A percentile compares a stretch with the other conserved stretches of the same genome.
Evolutionary conservation across 2,329 filamentous ascomycete genomes (phyloP).

Genomic region (Fusarium nygamai): DNA sequence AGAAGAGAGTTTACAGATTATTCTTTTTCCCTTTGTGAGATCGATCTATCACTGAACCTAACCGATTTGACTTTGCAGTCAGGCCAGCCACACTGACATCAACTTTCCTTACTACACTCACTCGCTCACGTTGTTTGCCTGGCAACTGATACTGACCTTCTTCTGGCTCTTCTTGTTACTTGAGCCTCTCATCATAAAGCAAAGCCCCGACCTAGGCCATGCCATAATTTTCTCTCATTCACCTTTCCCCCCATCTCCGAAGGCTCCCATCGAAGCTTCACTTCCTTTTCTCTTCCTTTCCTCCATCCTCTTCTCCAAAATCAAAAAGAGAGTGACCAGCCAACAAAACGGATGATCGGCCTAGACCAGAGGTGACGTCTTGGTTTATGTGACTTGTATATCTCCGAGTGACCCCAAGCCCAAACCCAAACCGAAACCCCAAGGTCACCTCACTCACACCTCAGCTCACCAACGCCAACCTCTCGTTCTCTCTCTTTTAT

Average conservation of each 20-base stretch:
- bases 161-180: background rate
- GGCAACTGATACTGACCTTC: slow-evolving; percentile 1
- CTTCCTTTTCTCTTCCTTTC: background rate
- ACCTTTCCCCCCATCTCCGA: background rate
- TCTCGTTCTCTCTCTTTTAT: slow-evolving; percentile 7
- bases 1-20: background rate
- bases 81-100: slow-evolving; percentile 34
- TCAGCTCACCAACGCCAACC: slow-evolving; percentile 30
- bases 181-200: slow-evolving; percentile 10
- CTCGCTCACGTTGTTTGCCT: slow-evolving; percentile 6
- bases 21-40: slow-evolving; percentile 1
- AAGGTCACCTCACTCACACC: slow-evolving; percentile 38
- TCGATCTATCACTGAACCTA: background rate
- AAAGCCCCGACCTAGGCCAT: slow-evolving; percentile 3
- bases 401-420: slow-evolving; percentile 30
- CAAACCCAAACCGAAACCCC: background rate
- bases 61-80: slow-evolving; percentile 12
- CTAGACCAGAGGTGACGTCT: slow-evolving; percentile 37
- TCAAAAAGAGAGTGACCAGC: background rate
- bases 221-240: background rate
- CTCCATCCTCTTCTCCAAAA: background rate
- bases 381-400: slow-evolving; percentile 25
- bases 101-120: background rate
- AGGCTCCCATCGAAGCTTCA: slow-evolving; percentile 1
- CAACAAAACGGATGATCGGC: slow-evolving; percentile 28